A percentile compares a stretch with the other conserved stretches of the same genome.
Evolutionary conservation across 305 asterid genomes (phyloP).

Genomic region (Ajuga reptans): DNA sequence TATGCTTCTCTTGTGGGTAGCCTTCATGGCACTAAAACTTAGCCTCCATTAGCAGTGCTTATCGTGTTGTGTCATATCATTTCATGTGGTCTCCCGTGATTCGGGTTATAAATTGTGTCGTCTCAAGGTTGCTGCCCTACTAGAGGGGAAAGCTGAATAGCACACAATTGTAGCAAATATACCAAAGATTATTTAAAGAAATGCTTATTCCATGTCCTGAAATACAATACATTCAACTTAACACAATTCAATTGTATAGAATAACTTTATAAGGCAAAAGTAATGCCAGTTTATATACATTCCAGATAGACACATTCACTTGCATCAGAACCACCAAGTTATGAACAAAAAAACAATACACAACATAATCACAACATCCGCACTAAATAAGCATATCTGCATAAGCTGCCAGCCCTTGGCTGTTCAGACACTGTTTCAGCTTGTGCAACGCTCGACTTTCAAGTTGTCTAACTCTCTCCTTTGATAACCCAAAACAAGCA

Average conservation of each 20-base stretch:
- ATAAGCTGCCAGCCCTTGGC: slow-evolving; percentile 67
- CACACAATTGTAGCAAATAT: background rate
- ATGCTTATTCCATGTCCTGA: too few species aligned
- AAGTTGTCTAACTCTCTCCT: slow-evolving; percentile 51
- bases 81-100: too few species aligned
- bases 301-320: background rate
- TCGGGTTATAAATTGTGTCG: too few species aligned
- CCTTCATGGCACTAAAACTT: slow-evolving; percentile 38
- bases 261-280: background rate
- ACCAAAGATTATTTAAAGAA: background rate
- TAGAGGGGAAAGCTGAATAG: background rate
- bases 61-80: too few species aligned
- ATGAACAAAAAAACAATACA: slow-evolving; percentile 8
- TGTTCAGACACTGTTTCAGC: slow-evolving; percentile 51
- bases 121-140: background rate
- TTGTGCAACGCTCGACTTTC: slow-evolving; percentile 43
- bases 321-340: background rate
- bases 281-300: slow-evolving; percentile 31
- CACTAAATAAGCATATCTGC: slow-evolving; percentile 42
- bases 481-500: slow-evolving; percentile 53
- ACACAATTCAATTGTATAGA: background rate
- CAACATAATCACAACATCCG: background rate
- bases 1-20: slow-evolving; percentile 77
- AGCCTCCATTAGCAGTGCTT: background rate
- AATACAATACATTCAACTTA: too few species aligned